Evolutionary conservation across 2,329 filamentous ascomycete species (phyloP).

Genomic region (Neocucurbitaria cava): DNA sequence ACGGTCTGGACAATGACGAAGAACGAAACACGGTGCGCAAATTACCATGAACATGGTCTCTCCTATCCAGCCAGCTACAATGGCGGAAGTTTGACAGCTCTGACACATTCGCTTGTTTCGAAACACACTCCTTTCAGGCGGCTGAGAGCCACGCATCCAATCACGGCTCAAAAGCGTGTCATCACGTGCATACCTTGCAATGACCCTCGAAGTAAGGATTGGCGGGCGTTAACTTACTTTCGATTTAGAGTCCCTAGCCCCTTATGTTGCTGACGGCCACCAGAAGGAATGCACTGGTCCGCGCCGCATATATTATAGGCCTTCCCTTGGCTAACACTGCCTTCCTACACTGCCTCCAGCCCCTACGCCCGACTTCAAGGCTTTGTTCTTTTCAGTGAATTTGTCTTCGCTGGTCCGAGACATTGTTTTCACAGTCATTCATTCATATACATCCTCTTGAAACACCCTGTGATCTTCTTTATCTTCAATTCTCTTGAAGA

Average conservation of each 20-base stretch:
- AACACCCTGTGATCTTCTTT: background rate
- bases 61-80: slow-evolving; percentile 6
- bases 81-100: slow-evolving; percentile 29
- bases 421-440: slow-evolving; percentile 12
- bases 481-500: background rate
- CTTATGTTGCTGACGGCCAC: slow-evolving; percentile 3
- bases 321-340: slow-evolving; percentile 15
- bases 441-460: slow-evolving; percentile 4
- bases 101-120: slow-evolving; percentile 24
- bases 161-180: slow-evolving; percentile 9
- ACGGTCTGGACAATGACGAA: background rate
- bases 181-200: slow-evolving; percentile 17
- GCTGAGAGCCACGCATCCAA: slow-evolving; percentile 17
- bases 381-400: slow-evolving; percentile 15
- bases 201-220: slow-evolving; percentile 14
- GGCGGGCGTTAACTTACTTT: slow-evolving; percentile 4
- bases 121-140: slow-evolving; percentile 18
- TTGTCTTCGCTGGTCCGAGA: slow-evolving; percentile 20
- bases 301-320: slow-evolving; percentile 15
- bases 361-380: slow-evolving; percentile 3
- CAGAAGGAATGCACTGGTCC: slow-evolving; percentile 10
- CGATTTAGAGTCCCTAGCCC: background rate
- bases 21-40: background rate
- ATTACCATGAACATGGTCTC: slow-evolving; percentile 1
- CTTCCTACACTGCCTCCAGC: slow-evolving; percentile 16